Evolutionary conservation across 106 monocot species (phyloP).

Genomic region (Dendrobium officinale): DNA sequence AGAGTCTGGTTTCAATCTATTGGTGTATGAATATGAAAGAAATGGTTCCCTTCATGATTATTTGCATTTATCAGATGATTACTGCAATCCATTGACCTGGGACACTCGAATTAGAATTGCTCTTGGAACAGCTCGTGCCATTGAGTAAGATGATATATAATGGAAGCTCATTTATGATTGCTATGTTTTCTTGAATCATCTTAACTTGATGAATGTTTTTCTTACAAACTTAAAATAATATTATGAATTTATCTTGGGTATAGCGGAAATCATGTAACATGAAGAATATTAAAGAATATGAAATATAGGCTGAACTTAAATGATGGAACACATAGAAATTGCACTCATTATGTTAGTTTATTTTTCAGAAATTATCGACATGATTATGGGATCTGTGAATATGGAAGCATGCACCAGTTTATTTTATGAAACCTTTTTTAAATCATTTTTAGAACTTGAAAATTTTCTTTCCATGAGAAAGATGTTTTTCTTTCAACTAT

Average conservation of each 20-base stretch:
- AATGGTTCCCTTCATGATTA: conserved; percentile 90
- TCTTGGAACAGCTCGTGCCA: conserved; percentile 78
- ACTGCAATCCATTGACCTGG: conserved; percentile 91
- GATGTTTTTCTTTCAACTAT: too few relatives aligned
- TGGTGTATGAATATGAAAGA: conserved; percentile 66
- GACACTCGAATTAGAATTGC: conserved; percentile 90
- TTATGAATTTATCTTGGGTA: neutral
- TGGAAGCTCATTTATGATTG: neutral
- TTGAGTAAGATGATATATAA: conserved; percentile 66
- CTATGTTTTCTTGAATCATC: neutral
- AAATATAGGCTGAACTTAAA: neutral
- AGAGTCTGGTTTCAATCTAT: conserved; percentile 49
- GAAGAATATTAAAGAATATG: neutral
- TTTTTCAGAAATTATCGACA: neutral
- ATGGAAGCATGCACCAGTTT: neutral
- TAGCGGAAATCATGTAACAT: neutral
- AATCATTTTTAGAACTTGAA: neutral
- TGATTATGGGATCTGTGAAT: neutral
- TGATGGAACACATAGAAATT: neutral
- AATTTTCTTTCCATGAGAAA: too few relatives aligned
- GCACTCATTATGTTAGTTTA: neutral
- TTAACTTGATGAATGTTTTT: neutral
- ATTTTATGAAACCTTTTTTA: neutral
- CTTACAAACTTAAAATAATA: neutral
- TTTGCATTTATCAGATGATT: conserved; percentile 87